phyloP scores from a whole-genome alignment of 495 filamentous ascomycete species.

The Collariella sp. region DNA sequence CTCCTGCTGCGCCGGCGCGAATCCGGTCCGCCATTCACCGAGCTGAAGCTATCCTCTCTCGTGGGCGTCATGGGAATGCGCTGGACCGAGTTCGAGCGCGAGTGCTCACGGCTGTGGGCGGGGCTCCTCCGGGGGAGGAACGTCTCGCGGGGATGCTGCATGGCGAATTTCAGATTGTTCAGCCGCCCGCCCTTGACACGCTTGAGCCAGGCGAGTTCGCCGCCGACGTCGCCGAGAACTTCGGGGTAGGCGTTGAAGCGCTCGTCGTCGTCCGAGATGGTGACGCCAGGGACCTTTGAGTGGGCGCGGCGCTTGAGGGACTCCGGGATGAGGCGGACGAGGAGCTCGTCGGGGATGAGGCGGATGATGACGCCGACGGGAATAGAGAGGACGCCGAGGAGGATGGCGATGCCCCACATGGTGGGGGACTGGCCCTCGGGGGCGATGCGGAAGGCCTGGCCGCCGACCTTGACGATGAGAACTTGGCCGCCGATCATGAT shows the following conservation, averaged over 20 bases:
- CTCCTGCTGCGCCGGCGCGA: constrained; percentile 58
- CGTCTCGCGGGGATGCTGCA: constrained; percentile 68
- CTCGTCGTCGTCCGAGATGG: constrained; percentile 67
- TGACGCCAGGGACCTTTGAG: constrained; percentile 40
- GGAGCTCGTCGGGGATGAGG: constrained; percentile 43
- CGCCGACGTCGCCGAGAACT: constrained; percentile 63
- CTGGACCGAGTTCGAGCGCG: constrained; percentile 55
- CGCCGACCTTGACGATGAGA: constrained; percentile 72
- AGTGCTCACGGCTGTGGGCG: constrained; percentile 52
- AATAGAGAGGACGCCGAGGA: constrained; percentile 63
- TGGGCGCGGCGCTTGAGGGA: constrained; percentile 55
- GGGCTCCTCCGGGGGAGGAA: constrained; percentile 64
- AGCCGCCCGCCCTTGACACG: constrained; percentile 85
- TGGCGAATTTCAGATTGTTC: constrained; percentile 74
- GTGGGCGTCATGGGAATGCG: constrained; percentile 57
- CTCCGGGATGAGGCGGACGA: constrained; percentile 60
- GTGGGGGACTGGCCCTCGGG: constrained; percentile 43
- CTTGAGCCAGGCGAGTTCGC: constrained; percentile 82
- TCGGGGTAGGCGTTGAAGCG: constrained; percentile 61
- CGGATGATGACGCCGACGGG: constrained; percentile 66
- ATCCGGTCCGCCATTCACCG: constrained; percentile 57
- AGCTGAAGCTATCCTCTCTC: constrained; percentile 45
- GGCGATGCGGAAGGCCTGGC: constrained; percentile 64
- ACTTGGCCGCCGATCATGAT: constrained; percentile 75
- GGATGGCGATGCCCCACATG: constrained; percentile 71